Evolutionary conservation across 768 basidiomycete species (phyloP).

Genomic region (Coprinopsis marcescibilis): DNA sequence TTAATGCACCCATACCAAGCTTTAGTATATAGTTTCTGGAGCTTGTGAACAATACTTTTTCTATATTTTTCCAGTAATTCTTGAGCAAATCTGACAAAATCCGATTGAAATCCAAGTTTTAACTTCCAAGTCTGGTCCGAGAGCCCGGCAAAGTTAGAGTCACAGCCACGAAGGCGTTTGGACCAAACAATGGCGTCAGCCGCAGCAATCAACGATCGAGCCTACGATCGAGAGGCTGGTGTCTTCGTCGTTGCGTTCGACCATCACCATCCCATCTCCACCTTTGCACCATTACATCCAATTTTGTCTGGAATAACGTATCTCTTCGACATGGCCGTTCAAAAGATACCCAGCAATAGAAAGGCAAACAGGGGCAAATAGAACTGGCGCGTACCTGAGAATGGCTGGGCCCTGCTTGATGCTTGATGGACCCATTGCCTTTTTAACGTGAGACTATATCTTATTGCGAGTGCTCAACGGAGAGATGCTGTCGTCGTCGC

Average conservation of each 20-base stretch:
- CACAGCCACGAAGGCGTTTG: neutral
- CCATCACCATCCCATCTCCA: neutral
- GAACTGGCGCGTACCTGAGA: neutral
- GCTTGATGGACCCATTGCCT: neutral
- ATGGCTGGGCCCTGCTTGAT: neutral
- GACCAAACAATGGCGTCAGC: constrained; percentile 11
- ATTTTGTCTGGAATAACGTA: neutral
- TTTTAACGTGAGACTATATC: neutral
- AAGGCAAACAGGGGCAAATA: constrained; percentile 2
- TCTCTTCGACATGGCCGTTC: neutral
- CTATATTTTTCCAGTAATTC: too few species aligned
- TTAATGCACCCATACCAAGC: too few species aligned
- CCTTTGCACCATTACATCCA: too few species aligned
- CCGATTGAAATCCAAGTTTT: too few species aligned
- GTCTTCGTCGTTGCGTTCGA: neutral
- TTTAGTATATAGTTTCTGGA: too few species aligned
- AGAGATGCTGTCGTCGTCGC: too few species aligned
- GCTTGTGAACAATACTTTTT: too few species aligned
- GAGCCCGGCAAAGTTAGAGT: neutral
- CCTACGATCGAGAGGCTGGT: neutral
- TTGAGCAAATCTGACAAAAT: too few species aligned
- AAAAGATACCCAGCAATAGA: neutral
- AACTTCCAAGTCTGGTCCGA: too few species aligned
- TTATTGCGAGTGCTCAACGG: neutral
- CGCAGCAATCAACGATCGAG: neutral